These are phyloP conservation scores for Colletotrichum caudatum DNA, from an alignment of 2,329 filamentous ascomycete species.

Conservation along the genomic window DNA sequence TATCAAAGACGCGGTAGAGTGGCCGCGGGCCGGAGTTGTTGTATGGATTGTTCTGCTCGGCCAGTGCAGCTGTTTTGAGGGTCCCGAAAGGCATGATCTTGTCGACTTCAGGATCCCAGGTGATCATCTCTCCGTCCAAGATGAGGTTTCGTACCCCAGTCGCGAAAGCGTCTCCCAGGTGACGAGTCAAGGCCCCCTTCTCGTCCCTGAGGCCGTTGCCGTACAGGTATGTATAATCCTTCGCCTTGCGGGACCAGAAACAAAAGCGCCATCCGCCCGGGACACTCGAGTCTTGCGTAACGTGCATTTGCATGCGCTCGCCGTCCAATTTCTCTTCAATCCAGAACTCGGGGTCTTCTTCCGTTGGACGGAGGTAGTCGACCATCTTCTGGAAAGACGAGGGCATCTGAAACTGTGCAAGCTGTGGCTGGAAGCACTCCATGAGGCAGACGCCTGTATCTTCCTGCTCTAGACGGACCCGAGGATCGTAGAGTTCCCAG, in stretches of 20 bases:
- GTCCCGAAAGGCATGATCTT: constrained; percentile 91
- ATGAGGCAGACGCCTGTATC: constrained; percentile 83
- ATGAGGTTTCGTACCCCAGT: constrained; percentile 86
- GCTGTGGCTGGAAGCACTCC: constrained; percentile 96
- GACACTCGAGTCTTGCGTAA: constrained; percentile 76
- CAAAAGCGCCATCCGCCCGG: constrained; percentile 80
- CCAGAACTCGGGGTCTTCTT: constrained; percentile 86
- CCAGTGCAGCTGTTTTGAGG: constrained; percentile 88
- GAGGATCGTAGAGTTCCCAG: constrained; percentile 87
- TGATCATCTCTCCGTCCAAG: constrained; percentile 98
- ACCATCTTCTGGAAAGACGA: constrained; percentile 84
- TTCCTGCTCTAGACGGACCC: constrained; percentile 78
- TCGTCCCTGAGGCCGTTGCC: constrained; percentile 81
- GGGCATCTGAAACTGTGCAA: constrained; percentile 91
- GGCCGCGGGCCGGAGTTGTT: constrained; percentile 75
- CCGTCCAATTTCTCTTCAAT: constrained; percentile 98
- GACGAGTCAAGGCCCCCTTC: constrained; percentile 81
- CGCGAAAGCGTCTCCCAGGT: constrained; percentile 82
- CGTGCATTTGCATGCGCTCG: constrained; percentile 96
- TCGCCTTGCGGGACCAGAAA: constrained; percentile 97
- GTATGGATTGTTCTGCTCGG: constrained; percentile 80
- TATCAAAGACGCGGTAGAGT: constrained; percentile 89
- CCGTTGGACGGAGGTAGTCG: constrained; percentile 71
- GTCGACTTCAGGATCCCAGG: constrained; percentile 90
- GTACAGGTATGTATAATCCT: constrained; percentile 96